Conservation (phyloP, 805 yeast genomes). For the Starmera amethionina region DNA sequence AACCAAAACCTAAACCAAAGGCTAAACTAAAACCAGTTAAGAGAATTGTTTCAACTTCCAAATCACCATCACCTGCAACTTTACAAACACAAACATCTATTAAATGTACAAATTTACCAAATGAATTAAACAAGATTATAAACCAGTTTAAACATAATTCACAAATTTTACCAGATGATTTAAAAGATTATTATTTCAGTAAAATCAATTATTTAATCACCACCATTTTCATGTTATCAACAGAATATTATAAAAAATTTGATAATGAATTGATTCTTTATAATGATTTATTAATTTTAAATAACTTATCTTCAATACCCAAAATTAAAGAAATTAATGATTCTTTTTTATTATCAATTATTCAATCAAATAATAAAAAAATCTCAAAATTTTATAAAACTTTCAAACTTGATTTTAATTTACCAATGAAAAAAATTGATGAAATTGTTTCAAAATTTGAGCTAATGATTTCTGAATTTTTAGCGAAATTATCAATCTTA, state of each 20-base stretch:
- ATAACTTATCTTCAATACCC: slow-evolving; percentile 1
- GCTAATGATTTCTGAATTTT: slow-evolving; percentile 1
- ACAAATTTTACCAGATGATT: slow-evolving; percentile 3
- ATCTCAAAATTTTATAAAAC: slow-evolving; percentile 1
- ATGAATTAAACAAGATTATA: slow-evolving; percentile 4
- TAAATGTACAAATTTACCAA: slow-evolving; percentile 8
- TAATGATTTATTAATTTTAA: slow-evolving; percentile 12
- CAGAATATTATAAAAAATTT: slow-evolving; percentile 3
- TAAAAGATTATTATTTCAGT: slow-evolving; percentile 6
- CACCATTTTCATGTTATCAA: slow-evolving; percentile 10
- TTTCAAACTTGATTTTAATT: no score
- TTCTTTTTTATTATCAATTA: slow-evolving; percentile 3
- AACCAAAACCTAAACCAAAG: background rate
- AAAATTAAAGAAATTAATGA: slow-evolving; percentile 36
- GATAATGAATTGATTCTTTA: slow-evolving; percentile 6
- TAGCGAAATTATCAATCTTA: slow-evolving; percentile 3
- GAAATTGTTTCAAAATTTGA: slow-evolving; percentile 8
- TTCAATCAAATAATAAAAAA: slow-evolving; percentile 4
- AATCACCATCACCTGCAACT: slow-evolving; percentile 2
- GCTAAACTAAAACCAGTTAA: slow-evolving; percentile 1
- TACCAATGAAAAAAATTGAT: no score
- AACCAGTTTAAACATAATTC: slow-evolving; percentile 6
- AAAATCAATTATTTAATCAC: slow-evolving; percentile 11
- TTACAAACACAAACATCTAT: background rate
- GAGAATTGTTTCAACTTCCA: slow-evolving; percentile 9